Evolutionary conservation across 345 rosid species (phyloP).

Genomic region (Draba incana): DNA sequence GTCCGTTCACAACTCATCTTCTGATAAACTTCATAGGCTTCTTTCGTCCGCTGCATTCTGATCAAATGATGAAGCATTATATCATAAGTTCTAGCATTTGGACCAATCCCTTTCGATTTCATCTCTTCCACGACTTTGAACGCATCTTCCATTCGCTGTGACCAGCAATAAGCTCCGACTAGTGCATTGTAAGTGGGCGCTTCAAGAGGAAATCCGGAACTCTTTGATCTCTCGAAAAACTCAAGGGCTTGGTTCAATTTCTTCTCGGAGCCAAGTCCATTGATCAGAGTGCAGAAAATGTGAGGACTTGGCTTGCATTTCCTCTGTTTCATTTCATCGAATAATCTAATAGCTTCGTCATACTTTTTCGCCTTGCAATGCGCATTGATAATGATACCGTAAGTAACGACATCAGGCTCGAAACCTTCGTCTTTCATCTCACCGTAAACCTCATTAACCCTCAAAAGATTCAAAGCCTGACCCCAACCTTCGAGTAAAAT

Average conservation of each 20-base stretch:
- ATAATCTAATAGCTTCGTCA: slow-evolving; percentile 58
- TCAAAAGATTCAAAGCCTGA: slow-evolving; percentile 58
- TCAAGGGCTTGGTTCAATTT: slow-evolving; percentile 62
- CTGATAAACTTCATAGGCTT: slow-evolving; percentile 64
- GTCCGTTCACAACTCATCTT: slow-evolving; percentile 68
- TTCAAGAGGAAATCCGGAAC: slow-evolving; percentile 60
- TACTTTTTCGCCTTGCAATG: slow-evolving; percentile 64
- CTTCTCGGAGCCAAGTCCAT: slow-evolving; percentile 74
- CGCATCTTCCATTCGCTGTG: slow-evolving; percentile 57
- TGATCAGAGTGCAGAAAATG: slow-evolving; percentile 73
- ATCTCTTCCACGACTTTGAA: slow-evolving; percentile 66
- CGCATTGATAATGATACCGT: slow-evolving; percentile 73
- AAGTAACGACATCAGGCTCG: slow-evolving; percentile 76
- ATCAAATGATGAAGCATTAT: slow-evolving; percentile 73
- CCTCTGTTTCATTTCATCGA: slow-evolving; percentile 64
- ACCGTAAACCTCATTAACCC: slow-evolving; percentile 62
- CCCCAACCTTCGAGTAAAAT: slow-evolving; percentile 92
- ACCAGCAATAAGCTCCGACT: slow-evolving; percentile 78
- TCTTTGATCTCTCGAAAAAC: slow-evolving; percentile 61
- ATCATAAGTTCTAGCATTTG: slow-evolving; percentile 76
- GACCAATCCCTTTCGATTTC: slow-evolving; percentile 58
- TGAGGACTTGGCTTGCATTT: slow-evolving; percentile 71
- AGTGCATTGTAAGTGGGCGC: slow-evolving; percentile 83
- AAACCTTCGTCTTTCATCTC: slow-evolving; percentile 85
- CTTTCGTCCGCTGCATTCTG: slow-evolving; percentile 50